Conservation (phyloP, 352 stramenopile species). For the Pythium periplocum region DNA sequence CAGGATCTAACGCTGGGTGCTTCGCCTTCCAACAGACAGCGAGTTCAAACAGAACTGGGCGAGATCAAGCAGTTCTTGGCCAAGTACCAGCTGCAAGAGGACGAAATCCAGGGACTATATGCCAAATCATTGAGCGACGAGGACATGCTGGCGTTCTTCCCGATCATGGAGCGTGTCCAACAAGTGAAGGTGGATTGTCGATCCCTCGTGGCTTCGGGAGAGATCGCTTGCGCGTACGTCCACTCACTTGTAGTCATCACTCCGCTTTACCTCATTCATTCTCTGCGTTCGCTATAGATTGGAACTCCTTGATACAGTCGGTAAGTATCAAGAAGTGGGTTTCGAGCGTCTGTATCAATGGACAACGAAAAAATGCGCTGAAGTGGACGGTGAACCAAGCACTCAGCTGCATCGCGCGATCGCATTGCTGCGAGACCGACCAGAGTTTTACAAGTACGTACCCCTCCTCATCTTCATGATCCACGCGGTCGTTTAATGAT, state of each 20-base stretch:
- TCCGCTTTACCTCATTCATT: neutral
- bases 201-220: constrained; percentile 33
- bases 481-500: constrained; percentile 1
- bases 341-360: constrained; percentile 87
- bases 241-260: neutral
- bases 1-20: too few species aligned
- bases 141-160: constrained; percentile 60
- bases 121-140: constrained; percentile 28
- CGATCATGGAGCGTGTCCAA: constrained; percentile 59
- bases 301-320: constrained; percentile 83
- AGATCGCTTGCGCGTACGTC: constrained; percentile 40
- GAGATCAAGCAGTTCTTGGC: constrained; percentile 54
- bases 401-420: constrained; percentile 65
- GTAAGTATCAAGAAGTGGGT: constrained; percentile 77
- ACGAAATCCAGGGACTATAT: constrained; percentile 60
- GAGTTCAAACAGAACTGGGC: constrained; percentile 39
- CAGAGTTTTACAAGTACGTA: constrained; percentile 74
- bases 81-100: constrained; percentile 63
- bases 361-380: constrained; percentile 72
- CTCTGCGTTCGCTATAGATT: constrained; percentile 25
- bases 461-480: neutral
- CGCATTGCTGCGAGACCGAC: constrained; percentile 46
- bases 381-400: constrained; percentile 63
- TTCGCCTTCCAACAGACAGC: too few species aligned
- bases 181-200: constrained; percentile 71